Conservation (phyloP, 2,329 filamentous ascomycete species). For the Zelopaecilomyces penicillatus region DNA sequence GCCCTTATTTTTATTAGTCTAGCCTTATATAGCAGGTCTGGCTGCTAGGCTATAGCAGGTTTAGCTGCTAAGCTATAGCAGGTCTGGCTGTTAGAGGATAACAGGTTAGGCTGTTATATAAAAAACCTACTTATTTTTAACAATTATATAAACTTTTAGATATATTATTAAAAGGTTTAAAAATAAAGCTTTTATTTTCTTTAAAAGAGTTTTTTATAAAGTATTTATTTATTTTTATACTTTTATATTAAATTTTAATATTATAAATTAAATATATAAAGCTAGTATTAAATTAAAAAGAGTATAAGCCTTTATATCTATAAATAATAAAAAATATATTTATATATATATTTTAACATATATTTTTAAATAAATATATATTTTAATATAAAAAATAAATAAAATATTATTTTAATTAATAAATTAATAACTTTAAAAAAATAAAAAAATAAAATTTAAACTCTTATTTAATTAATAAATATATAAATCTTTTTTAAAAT, state of each 20-base stretch:
- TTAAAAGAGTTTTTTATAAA: background rate
- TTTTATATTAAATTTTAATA: background rate
- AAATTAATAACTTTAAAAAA: no score
- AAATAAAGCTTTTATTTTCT: conserved; percentile 1
- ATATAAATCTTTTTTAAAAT: background rate
- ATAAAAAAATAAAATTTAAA: background rate
- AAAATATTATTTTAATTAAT: conserved; percentile 1
- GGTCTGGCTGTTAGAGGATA: no score
- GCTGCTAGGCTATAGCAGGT: no score
- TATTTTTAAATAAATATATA: background rate
- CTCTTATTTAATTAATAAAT: background rate
- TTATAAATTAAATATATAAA: background rate
- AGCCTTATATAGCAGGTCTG: no score
- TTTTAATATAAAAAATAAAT: background rate
- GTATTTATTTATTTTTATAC: background rate
- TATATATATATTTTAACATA: background rate
- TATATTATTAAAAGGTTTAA: background rate
- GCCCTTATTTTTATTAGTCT: no score
- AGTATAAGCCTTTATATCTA: background rate
- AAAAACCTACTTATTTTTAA: no score
- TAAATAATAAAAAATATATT: background rate
- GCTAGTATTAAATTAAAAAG: background rate
- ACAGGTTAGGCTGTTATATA: no score
- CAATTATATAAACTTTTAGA: background rate
- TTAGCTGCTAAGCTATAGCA: no score